Evolutionary conservation across 305 asterid species (phyloP), one percentile per base, ranked within the genome.

Genomic region (Fraxinus xanthoxyloides): DNA sequence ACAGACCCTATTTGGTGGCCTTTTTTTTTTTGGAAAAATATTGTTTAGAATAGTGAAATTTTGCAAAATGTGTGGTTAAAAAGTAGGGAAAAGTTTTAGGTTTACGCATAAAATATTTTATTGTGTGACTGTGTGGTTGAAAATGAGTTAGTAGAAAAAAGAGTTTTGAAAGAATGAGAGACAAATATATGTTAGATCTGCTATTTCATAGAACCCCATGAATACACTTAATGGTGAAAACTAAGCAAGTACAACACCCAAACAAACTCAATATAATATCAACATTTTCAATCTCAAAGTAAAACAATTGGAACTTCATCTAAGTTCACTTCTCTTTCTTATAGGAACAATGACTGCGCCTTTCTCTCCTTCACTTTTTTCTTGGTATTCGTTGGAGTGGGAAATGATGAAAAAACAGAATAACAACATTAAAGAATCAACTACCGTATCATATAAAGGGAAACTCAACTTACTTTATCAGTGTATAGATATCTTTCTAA

Each of bases 401-500:
- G 35, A 65, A 65, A 24, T 4, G 7, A 67, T 67, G 74, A 67
- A 48, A 48, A 77, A 80, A 75, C 56, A 54, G 56, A 77, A 59
- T 40, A 30, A 63, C 54, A 32, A 30, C 24, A 59, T 77, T 28
- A 72, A 2, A 85, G 17, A 82, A 79, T 28, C 76, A 65, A 78
- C 72, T 34, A 63, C 26, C 78, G 65, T 26, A 74, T 65, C 67
- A 36, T 46, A 65, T 10, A 75, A 84, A 74, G 34, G 85, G 76
- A 78, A 82, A 76, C 5, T 43, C 40, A 81, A 76, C 89, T 82
- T 86, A 93, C 97, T 90, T 92, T 93, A 75, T 90, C 82, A 76
- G 91, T 76, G 76, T 91, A 93, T 31, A 93, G 86, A 84, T 89
- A 93, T 87, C 88, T 90, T 63, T 93, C 93, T 51, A 93, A 86